Evolutionary conservation across 2,329 filamentous ascomycete species (phyloP), one percentile per base, ranked within the genome.

Genomic region (Aspergillus glaucus): DNA sequence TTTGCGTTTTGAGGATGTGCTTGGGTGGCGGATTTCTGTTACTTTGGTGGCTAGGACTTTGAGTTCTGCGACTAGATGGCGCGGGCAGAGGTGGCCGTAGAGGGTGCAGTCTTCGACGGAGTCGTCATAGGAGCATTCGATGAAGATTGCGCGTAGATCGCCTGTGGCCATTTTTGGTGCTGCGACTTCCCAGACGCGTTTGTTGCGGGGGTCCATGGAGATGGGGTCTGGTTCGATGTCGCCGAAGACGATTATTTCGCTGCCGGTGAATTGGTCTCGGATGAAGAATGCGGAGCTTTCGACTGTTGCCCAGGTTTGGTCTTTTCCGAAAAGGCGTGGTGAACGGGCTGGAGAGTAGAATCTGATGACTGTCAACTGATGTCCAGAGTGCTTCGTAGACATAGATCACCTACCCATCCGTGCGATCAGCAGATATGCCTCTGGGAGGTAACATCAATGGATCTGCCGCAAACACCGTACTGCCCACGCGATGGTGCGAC

Each of bases 221-320:
- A 97, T 71, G 7, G 83, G 85, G 67, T 98, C 93, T 0, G 93
- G 90, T 63, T 98, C 93, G 34, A 97, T 88, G 57, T 98, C 93
- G 15, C 93, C 93, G 64, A 96, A 97, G 44, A 98, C 87, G 51
- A 98, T 80, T 2, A 97, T 81, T 68, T 98, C 92, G 28, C 79
- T 79, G 1, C 81, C 79, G 0, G 82, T 86, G 1, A 72, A 65
- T 30, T 85, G 75, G 51, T 93, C 87, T 34, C 88, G 86, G 55
- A 98, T 87, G 68, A 98, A 97, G 69, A 91, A 97, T 0, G 89
- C 92, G 15, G 90, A 93, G 54, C 88, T 95, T 65, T 96, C 89
- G 51, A 67, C 71, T 22, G 57, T 67, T 50, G 62, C 61, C 50
- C 55, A 52, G 6, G 37, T 51, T 44, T 50, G 47, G n/a, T 30